Evolutionary conservation across 202 grass and related monocot species (phyloP), one percentile per base, ranked within the genome.

Genomic region (Dendrocalamus latiflorus): DNA sequence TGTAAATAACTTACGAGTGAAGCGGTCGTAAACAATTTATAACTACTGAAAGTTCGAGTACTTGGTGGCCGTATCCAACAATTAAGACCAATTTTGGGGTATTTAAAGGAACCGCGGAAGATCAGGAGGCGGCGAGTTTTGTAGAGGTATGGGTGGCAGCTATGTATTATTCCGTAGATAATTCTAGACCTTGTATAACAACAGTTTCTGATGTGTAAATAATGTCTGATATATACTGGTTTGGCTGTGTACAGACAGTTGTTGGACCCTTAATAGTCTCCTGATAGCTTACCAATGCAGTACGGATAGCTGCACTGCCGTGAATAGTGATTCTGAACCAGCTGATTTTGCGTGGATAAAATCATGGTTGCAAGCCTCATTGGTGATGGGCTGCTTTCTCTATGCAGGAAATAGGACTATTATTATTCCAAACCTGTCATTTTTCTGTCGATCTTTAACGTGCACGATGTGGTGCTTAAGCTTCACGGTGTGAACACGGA

Each of bases 361-460:
- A 42, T 22, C 48, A 47, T 21, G 37, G 25, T 54, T 76, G 47
- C 68, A 66, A 54, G 83, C 26, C 81, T 10, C 59, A 72, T 36
- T 56, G 82, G 82, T 76, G 64, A 57, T 20, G 12, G 36, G 72
- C 86, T 82, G 83, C 78, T 82, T 68, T 90, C 88, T 80, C 38
- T 18, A 54, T 47, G 81, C 73, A 54, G 74, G 48, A 49, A 66
- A 75, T 8, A 38, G 16, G 20, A 6, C 30, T 51, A 6, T 65
- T 17, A 49, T 72, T 67, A 21, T 77, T 41, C 60, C 68, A 53
- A 57, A 44, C 42, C 60, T 58, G 74, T 83, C 83, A 53, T 38
- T 68, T 67, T 69, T n/a, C 18, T 78, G 48, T 58, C 42, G 12
- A 65, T 8, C n/a, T 60, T 65, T 73, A 65, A 65, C 51, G 58